Evolutionary conservation across 225 moss, liverwort and hornwort species (phyloP).

Genomic region (Physcomitrium patens): DNA sequence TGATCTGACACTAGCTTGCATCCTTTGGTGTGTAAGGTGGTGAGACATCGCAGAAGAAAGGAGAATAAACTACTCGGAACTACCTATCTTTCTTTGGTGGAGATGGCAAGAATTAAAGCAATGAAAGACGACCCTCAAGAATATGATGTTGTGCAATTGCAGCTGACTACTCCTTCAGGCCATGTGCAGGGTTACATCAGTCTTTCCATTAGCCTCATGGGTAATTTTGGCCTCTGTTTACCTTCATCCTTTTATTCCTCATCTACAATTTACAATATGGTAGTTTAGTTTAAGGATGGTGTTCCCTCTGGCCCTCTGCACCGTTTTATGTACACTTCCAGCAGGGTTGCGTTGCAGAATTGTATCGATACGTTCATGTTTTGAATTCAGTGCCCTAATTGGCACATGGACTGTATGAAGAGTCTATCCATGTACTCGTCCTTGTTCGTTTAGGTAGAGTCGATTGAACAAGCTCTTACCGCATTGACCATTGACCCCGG

Average conservation of each 20-base stretch:
- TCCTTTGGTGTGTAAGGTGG: slow-evolving; percentile 34
- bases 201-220: slow-evolving; percentile 58
- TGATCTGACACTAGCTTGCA: slow-evolving; percentile 6
- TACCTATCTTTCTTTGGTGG: slow-evolving; percentile 54
- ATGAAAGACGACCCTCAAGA: slow-evolving; percentile 46
- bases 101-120: slow-evolving; percentile 57
- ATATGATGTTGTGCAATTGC: slow-evolving; percentile 51
- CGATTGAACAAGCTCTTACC: too few species aligned
- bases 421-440: too few species aligned
- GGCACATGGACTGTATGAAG: too few species aligned
- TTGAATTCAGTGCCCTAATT: background rate
- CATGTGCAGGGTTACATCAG: slow-evolving; percentile 59
- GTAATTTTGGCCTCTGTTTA: slow-evolving; percentile 26
- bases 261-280: background rate
- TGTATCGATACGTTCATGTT: background rate
- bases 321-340: slow-evolving; percentile 4
- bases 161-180: slow-evolving; percentile 66
- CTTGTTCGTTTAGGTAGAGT: too few species aligned
- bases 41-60: slow-evolving; percentile 51
- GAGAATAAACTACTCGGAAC: slow-evolving; percentile 66
- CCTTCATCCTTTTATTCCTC: background rate
- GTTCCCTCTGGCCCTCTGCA: background rate
- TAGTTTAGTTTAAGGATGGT: too few species aligned
- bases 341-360: background rate
- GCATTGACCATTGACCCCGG: background rate